A percentile compares a stretch with the other conserved stretches of the same genome.
phyloP scores from a whole-genome alignment of 129 eudicot genomes.

The Flaveria sonorensis region DNA sequence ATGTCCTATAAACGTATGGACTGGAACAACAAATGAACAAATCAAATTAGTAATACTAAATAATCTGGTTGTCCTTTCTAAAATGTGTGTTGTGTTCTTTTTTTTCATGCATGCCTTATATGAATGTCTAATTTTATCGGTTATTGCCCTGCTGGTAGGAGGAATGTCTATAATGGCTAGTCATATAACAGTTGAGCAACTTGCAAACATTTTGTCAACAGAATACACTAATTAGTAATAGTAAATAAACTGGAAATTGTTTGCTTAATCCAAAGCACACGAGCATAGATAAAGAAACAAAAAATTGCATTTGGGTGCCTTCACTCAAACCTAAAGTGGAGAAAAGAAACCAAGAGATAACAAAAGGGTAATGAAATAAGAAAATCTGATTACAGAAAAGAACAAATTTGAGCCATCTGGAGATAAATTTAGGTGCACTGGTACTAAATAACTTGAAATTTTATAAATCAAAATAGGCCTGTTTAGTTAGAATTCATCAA shows the following conservation, averaged over 20 bases:
- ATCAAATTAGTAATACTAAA: no score
- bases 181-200: slow-evolving; percentile 87
- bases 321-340: neutral
- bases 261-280: no score
- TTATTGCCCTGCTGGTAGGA: slow-evolving; percentile 89
- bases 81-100: neutral
- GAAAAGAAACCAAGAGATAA: neutral
- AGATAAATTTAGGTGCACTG: slow-evolving; percentile 24
- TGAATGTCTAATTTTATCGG: slow-evolving; percentile 47
- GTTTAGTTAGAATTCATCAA: no score
- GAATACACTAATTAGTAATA: no score
- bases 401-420: slow-evolving; percentile 17
- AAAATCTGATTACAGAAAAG: slow-evolving; percentile 25
- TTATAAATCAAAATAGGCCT: no score
- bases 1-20: no score
- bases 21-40: no score
- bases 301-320: neutral
- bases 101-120: neutral
- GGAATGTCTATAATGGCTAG: slow-evolving; percentile 93
- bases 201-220: slow-evolving; percentile 45
- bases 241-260: no score
- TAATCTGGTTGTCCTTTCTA: no score
- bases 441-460: neutral
- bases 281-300: neutral
- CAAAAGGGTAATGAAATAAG: neutral